A percentile compares a stretch with the other conserved stretches of the same genome.
Evolutionary conservation across 805 yeast genomes (phyloP).

Genomic region (Wickerhamia fluorescens): DNA sequence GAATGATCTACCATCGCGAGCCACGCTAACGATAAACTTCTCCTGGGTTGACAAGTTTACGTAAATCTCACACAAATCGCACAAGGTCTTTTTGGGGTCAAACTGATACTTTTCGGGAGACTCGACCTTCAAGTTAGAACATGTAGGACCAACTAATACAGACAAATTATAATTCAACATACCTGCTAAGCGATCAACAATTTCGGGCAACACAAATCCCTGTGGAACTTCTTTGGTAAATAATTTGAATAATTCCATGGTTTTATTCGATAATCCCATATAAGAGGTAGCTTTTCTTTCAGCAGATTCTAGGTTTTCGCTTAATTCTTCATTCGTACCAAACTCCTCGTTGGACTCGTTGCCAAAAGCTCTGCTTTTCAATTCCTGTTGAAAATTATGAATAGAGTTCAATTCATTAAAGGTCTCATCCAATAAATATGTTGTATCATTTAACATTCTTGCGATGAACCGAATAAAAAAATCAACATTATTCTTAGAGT

Average conservation of each 20-base stretch:
- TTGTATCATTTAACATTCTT: slow-evolving; percentile 88
- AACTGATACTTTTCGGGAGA: slow-evolving; percentile 79
- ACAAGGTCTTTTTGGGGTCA: slow-evolving; percentile 66
- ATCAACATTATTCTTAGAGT: slow-evolving; percentile 62
- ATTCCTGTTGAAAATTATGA: slow-evolving; percentile 65
- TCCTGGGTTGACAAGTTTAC: slow-evolving; percentile 59
- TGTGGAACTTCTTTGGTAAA: slow-evolving; percentile 83
- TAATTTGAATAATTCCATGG: slow-evolving; percentile 68
- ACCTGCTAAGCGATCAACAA: slow-evolving; percentile 89
- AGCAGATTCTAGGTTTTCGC: slow-evolving; percentile 48
- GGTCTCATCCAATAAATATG: slow-evolving; percentile 87
- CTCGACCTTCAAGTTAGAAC: slow-evolving; percentile 78
- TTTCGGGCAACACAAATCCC: slow-evolving; percentile 81
- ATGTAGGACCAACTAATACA: slow-evolving; percentile 93
- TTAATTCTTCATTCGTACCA: slow-evolving; percentile 58
- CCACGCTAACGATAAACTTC: slow-evolving; percentile 71
- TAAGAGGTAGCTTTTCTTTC: slow-evolving; percentile 77
- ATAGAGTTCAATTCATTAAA: slow-evolving; percentile 71
- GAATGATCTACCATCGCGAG: slow-evolving; percentile 90
- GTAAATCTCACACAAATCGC: slow-evolving; percentile 67
- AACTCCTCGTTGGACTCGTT: slow-evolving; percentile 25
- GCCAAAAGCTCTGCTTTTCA: slow-evolving; percentile 40
- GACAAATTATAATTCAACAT: slow-evolving; percentile 91
- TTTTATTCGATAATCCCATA: slow-evolving; percentile 76
- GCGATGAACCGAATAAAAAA: slow-evolving; percentile 92